These are phyloP conservation scores for Stevia rebaudiana DNA, from an alignment of 140 eudicot genomes.

Conservation along the genomic window DNA sequence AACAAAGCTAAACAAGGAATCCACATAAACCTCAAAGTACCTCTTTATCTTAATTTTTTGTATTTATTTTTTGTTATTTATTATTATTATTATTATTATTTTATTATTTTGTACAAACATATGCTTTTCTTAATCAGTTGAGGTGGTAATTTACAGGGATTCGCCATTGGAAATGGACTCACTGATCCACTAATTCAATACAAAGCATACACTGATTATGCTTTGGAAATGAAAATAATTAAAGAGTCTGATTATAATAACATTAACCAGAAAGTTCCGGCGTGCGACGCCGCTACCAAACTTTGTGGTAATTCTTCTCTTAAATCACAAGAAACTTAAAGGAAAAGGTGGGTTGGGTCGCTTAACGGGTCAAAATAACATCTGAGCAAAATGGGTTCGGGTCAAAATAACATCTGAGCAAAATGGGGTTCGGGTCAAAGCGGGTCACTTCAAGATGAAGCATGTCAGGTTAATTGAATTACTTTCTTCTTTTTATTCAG, in stretches of 20 bases:
- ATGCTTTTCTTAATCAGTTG: neutral
- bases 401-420: too few relatives aligned
- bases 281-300: conserved; percentile 75
- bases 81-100: too few relatives aligned
- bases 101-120: too few relatives aligned
- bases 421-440: too few relatives aligned
- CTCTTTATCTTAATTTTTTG: neutral
- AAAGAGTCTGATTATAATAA: conserved; percentile 45
- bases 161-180: conserved; percentile 55
- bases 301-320: conserved; percentile 61
- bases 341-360: too few relatives aligned
- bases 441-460: too few relatives aligned
- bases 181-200: conserved; percentile 64
- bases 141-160: conserved; percentile 53
- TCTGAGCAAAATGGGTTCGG: too few relatives aligned
- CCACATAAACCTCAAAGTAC: conserved; percentile 79
- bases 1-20: conserved; percentile 90
- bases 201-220: conserved; percentile 89
- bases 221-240: conserved; percentile 68
- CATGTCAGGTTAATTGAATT: neutral
- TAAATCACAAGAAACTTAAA: too few relatives aligned
- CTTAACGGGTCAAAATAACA: too few relatives aligned
- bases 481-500: conserved; percentile 30
- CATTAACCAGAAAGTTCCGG: conserved; percentile 63
- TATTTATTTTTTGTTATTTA: too few relatives aligned